These are phyloP conservation scores for Albifimbria verrucaria DNA, from an alignment of 2,329 filamentous ascomycete species.

Conservation along the genomic window DNA sequence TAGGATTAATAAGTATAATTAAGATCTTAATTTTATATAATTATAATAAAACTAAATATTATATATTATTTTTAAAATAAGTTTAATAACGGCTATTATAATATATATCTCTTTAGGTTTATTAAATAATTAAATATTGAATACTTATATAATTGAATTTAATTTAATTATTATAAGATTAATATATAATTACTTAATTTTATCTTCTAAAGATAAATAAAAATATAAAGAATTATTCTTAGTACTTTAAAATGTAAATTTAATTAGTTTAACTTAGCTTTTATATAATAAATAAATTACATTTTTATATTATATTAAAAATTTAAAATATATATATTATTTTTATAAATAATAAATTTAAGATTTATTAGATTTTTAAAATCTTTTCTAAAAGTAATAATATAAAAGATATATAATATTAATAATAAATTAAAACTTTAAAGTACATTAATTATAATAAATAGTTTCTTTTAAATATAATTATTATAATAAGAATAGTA, in stretches of 20 bases:
- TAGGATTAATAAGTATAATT: neutral
- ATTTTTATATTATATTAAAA: no score
- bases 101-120: conserved; percentile 1
- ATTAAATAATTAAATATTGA: conserved; percentile 1
- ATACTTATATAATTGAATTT: conserved; percentile 1
- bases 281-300: no score
- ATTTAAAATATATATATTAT: no score
- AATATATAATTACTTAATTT: conserved; percentile 2
- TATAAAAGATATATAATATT: no score
- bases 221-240: no score
- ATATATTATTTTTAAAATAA: neutral
- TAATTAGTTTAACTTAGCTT: no score
- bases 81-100: neutral
- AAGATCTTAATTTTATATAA: neutral
- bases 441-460: no score
- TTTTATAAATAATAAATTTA: no score
- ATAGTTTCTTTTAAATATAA: neutral
- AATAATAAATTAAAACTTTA: no score
- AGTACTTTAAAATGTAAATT: no score
- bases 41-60: neutral
- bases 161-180: neutral
- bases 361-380: no score
- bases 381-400: no score
- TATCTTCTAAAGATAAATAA: neutral
- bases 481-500: neutral